phyloP scores from a whole-genome alignment of 148 eudicot genomes.

The Dysphania ambrosioides region DNA sequence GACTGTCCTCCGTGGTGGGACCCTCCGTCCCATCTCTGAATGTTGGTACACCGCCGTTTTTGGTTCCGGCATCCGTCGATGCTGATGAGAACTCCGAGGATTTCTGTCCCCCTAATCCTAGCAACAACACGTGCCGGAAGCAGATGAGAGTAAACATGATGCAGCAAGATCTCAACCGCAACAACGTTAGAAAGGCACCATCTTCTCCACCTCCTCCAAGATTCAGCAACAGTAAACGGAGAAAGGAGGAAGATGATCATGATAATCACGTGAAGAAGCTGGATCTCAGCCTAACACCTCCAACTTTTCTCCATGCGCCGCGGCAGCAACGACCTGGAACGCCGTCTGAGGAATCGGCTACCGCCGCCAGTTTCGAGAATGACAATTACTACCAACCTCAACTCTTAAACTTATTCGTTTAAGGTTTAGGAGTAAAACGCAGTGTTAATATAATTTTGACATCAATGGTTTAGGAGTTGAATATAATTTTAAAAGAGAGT shows the following conservation, averaged over 20 bases:
- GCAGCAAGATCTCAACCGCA: slow-evolving; percentile 28
- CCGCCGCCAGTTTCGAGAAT: slow-evolving; percentile 51
- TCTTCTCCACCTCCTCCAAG: slow-evolving; percentile 12
- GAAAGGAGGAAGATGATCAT: slow-evolving; percentile 6
- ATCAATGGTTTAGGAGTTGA: no score
- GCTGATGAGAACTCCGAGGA: slow-evolving; percentile 44
- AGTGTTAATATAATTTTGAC: neutral
- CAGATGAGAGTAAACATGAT: slow-evolving; percentile 11
- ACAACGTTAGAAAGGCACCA: neutral
- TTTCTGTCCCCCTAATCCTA: neutral
- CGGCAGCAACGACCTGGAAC: slow-evolving; percentile 39
- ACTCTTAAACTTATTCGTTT: slow-evolving; percentile 46
- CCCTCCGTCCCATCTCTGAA: slow-evolving; percentile 51
- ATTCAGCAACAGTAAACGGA: slow-evolving; percentile 25
- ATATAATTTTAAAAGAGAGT: no score
- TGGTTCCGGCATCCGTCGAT: slow-evolving; percentile 11
- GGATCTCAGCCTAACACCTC: slow-evolving; percentile 41
- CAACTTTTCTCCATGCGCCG: slow-evolving; percentile 11
- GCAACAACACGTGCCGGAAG: slow-evolving; percentile 7
- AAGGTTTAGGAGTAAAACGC: neutral
- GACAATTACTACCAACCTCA: slow-evolving; percentile 18
- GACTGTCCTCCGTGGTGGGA: slow-evolving; percentile 67
- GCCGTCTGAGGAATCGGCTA: slow-evolving; percentile 69
- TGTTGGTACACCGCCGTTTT: slow-evolving; percentile 27
- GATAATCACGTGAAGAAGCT: slow-evolving; percentile 24